Conservation (phyloP, 108 stramenopile genomes). For the Bacterosira constricta region DNA sequence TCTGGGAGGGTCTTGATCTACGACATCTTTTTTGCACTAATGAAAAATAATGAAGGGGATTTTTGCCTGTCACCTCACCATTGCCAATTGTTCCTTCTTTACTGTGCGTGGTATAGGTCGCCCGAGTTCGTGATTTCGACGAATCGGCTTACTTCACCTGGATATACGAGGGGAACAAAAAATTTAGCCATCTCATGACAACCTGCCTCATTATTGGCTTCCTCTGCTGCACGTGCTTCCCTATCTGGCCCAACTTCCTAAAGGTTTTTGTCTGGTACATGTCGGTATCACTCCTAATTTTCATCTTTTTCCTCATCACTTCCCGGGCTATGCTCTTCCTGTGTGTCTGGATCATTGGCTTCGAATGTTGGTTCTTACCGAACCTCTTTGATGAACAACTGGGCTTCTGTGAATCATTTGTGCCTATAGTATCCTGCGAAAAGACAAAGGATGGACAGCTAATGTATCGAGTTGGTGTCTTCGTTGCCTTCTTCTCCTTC, state of each 20-base stretch:
- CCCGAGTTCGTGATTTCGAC: conserved; percentile 86
- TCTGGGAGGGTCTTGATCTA: conserved; percentile 53
- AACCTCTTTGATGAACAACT: conserved; percentile 97
- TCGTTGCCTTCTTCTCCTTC: conserved; percentile 92
- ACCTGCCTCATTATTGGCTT: conserved; percentile 91
- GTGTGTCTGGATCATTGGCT: conserved; percentile 94
- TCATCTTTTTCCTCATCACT: conserved; percentile 91
- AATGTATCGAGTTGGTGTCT: conserved; percentile 89
- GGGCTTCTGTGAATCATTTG: conserved; percentile 95
- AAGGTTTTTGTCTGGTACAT: conserved; percentile 98
- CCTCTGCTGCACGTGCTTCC: conserved; percentile 95
- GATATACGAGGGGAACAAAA: conserved; percentile 96
- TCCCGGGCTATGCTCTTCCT: conserved; percentile 90
- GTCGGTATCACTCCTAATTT: conserved; percentile 94
- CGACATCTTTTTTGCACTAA: conserved; percentile 34
- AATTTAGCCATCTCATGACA: conserved; percentile 93
- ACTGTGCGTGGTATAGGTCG: conserved; percentile 49
- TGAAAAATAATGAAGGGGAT: neutral
- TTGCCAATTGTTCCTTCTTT: neutral
- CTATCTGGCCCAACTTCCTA: conserved; percentile 97
- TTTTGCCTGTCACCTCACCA: neutral
- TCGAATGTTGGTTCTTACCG: conserved; percentile 96
- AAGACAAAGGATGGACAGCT: conserved; percentile 87
- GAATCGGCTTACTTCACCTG: conserved; percentile 96
- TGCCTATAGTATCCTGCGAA: conserved; percentile 89